Base-by-base conservation (phyloP, 768 basidiomycete genomes). In the Lactarius hengduanensis region DNA sequence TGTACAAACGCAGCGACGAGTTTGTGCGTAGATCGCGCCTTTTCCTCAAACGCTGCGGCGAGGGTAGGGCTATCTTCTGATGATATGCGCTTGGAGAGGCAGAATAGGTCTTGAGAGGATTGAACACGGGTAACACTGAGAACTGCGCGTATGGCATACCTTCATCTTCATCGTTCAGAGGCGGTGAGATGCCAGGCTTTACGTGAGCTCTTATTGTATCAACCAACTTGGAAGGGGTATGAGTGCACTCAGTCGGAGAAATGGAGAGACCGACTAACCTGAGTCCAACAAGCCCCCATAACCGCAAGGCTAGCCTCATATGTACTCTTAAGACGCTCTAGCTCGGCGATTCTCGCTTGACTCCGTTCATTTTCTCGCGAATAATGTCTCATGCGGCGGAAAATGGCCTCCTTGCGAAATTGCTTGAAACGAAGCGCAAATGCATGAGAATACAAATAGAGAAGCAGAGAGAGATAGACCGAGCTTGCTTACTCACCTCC, bases 341-440 rank as follows among this genome's bases (percentile, higher is more conserved):
- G 75, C 69, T 88, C 83, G 55, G 81, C 80, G 61, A 91, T 84
- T 63, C 83, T 83, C 71, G 77, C 74, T 72, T 84, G 81, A 67
- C 83, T 84, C 54, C 89, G 84, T 69, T 88, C 85, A 75, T 87
- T 80, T 78, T 92, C 87, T 67, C 90, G 84, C 63, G 86, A 85
- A 75, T 94, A 93, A 72, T 92, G 85, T 72, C 81, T 86, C 91
- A 94, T 93, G 65, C 90, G 81, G 47, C 92, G 83, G 76, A 86
- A 94, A 59, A 94, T 87, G 53, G 92, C 92, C 71, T 92, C 91
- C 76, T 94, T 94, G 68, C 90, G 85, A 75, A 92, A 94, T n/a
- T 83, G 79, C 92, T 94, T 70, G 32, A 54, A 47, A 47, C 5
- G 10, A 18, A 30, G 4, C 34, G 3, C 15, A 28, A 38, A 32